Conservation (phyloP, 176 grass and related monocot species). For the Olyra latifolia region DNA sequence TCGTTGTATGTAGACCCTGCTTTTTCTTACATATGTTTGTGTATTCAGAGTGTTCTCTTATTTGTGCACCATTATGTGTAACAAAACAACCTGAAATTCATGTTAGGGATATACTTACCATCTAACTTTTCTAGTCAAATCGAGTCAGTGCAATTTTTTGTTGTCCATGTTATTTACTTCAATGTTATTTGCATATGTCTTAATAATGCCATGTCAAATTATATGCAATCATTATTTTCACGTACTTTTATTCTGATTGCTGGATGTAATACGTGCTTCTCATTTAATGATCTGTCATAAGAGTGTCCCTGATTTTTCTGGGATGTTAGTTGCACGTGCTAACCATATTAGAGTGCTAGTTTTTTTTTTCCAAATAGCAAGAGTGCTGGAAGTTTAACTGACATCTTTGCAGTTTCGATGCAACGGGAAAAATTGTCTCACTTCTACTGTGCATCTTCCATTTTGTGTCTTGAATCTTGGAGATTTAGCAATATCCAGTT, state of each 20-base stretch:
- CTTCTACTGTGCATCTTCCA: neutral
- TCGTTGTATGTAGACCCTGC: constrained; percentile 58
- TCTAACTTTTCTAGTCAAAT: neutral
- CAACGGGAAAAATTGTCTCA: neutral
- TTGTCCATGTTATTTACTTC: neutral
- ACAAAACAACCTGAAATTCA: neutral
- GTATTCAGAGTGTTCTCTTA: neutral
- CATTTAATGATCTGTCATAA: constrained; percentile 10
- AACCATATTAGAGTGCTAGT: neutral
- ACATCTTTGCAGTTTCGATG: constrained; percentile 16
- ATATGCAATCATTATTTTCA: neutral
- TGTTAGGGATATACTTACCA: neutral
- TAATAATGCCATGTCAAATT: neutral
- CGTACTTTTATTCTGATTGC: neutral
- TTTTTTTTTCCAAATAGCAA: too few relatives aligned
- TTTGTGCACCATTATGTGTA: neutral
- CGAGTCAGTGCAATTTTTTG: neutral
- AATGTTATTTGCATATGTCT: neutral
- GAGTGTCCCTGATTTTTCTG: neutral
- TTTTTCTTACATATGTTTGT: constrained; percentile 4
- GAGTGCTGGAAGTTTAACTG: neutral
- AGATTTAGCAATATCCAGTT: neutral
- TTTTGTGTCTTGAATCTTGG: neutral
- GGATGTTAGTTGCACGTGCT: constrained; percentile 13
- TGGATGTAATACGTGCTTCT: neutral